These are phyloP conservation scores for Xylariales sp. DNA, from an alignment of 2,329 filamentous ascomycete genomes.

Conservation along the genomic window DNA sequence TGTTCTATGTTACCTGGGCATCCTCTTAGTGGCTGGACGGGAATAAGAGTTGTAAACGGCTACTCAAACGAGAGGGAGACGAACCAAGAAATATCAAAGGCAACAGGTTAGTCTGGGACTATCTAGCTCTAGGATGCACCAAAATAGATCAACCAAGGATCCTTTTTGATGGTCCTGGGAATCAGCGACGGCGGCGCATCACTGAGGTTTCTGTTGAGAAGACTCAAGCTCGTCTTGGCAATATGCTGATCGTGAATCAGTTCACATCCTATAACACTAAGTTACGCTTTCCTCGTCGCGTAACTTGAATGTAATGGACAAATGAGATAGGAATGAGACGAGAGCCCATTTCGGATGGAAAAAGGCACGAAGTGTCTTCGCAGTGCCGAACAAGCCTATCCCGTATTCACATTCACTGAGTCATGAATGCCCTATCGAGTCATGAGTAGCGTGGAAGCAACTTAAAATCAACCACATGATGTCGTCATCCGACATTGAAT, in stretches of 20 bases:
- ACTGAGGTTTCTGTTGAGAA: too few relatives aligned
- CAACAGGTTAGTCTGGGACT: not conserved
- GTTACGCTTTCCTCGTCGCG: not conserved
- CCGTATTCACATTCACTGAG: slow-evolving; percentile 18
- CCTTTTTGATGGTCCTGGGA: not conserved
- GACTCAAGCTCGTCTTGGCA: not conserved
- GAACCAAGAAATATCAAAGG: not conserved
- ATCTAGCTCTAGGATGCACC: not conserved
- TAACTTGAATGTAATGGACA: slow-evolving; percentile 6
- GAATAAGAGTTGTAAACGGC: not conserved
- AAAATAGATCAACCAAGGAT: not conserved
- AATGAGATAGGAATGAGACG: not conserved
- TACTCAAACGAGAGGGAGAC: not conserved
- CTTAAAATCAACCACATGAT: slow-evolving; percentile 19
- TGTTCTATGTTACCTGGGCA: too few relatives aligned
- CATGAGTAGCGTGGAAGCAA: slow-evolving; percentile 9
- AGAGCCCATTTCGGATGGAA: not conserved
- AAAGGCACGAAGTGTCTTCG: not conserved
- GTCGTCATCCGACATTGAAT: slow-evolving; percentile 12
- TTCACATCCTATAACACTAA: not conserved
- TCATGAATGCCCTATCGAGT: slow-evolving; percentile 21
- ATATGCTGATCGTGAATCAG: not conserved
- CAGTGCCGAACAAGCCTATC: not conserved
- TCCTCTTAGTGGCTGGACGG: not conserved
- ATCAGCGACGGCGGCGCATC: not conserved